phyloP scores from a whole-genome alignment of 2,329 filamentous ascomycete genomes.

The Akanthomyces uredinophilus region DNA sequence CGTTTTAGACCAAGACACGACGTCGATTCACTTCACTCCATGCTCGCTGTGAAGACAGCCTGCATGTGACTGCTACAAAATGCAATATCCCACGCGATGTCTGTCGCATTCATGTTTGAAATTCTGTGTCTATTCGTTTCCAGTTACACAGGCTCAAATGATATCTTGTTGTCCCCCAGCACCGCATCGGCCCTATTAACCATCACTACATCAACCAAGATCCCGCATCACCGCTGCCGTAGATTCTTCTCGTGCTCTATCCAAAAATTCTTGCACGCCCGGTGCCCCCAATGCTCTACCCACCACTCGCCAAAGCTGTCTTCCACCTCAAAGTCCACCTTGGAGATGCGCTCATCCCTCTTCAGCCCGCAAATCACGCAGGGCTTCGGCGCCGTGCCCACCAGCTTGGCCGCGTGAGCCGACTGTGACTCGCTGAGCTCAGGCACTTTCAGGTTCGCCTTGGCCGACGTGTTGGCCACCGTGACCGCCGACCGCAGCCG shows the following conservation, averaged over 20 bases:
- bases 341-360: slow-evolving; percentile 74
- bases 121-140: too few species aligned
- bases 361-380: slow-evolving; percentile 86
- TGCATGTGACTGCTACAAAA: too few species aligned
- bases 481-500: slow-evolving; percentile 68
- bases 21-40: not conserved
- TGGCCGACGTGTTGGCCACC: slow-evolving; percentile 56
- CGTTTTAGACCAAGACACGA: not conserved
- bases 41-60: too few species aligned
- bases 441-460: slow-evolving; percentile 53
- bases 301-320: slow-evolving; percentile 98
- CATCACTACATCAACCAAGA: not conserved
- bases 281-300: slow-evolving; percentile 82
- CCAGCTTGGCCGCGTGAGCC: slow-evolving; percentile 66
- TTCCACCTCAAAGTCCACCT: slow-evolving; percentile 70
- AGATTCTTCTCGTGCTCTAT: slow-evolving; percentile 65
- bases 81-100: too few species aligned
- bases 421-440: slow-evolving; percentile 66
- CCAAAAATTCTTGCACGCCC: slow-evolving; percentile 82
- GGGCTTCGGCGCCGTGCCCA: slow-evolving; percentile 64
- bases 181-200: not conserved
- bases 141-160: too few species aligned
- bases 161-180: not conserved
- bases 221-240: slow-evolving; percentile 52
- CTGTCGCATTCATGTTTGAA: too few species aligned